Evolutionary conservation across 768 basidiomycete species (phyloP), one percentile per base, ranked within the genome.

Genomic region (Gyrodon lividus): DNA sequence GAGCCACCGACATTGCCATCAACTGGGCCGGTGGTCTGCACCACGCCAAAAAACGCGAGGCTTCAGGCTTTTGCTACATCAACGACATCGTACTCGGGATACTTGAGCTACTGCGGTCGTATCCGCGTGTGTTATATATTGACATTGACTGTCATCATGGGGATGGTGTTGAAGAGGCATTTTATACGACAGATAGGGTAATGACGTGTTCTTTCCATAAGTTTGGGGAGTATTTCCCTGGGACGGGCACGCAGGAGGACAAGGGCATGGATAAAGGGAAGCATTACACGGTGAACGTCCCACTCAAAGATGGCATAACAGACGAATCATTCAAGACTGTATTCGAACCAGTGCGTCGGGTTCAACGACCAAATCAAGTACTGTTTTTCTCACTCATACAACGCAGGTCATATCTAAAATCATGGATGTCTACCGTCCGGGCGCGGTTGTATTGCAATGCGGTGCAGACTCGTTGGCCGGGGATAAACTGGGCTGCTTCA

Each of bases 131-230:
- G 14, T 74, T 99, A 26, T 98, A 99, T 67, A 87, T 99, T 69
- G 96, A 99, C 71, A 94, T 98, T 52, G 97, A 98, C 70, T 93
- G 93, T 45, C 97, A 98, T 67, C 97, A 99, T 68, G 96, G 97
- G 16, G 97, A 98, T 66, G 96, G 96, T 13, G 97, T 98, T 30
- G 97, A 99, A 62, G 97, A 98, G 66, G 97, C 96, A 3, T 98
- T 98, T 74, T 98, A 97, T 68, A 95, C 91, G 31, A 96, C 92
- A 4, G 92, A 98, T 67, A 79, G 97, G 45, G 97, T 98, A 60
- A 94, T 98, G 89, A 98, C 96, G 2, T 89, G 86, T 62, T 92
- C 89, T 43, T 96, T 99, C 67, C 97, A 98, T 74, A 96, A 98
- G 70, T 98, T 90, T 60, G 96, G 97, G 16, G 94, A 97, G 17